phyloP scores from a whole-genome alignment of 176 grass and related monocot species.

The Musa beccarii region DNA sequence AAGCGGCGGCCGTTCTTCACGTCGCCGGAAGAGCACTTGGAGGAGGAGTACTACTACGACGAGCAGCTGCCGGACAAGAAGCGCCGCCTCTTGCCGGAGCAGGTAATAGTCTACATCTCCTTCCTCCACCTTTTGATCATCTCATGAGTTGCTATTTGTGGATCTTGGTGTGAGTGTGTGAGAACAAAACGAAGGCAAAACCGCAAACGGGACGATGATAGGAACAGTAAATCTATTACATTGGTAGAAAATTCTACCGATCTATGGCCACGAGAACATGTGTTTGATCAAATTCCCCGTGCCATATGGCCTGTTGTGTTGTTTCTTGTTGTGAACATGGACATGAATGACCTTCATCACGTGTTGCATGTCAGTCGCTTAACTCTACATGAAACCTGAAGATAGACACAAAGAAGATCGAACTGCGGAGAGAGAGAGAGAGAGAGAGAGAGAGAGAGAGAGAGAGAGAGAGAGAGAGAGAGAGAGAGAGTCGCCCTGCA shows the following conservation, averaged over 20 bases:
- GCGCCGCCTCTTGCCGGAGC: conserved; percentile 75
- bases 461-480: no score
- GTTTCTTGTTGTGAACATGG: not conserved
- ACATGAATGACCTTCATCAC: not conserved
- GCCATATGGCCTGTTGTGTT: not conserved
- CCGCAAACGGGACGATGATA: not conserved
- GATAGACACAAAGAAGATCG: no score
- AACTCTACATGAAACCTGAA: not conserved
- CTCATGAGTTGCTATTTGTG: no score
- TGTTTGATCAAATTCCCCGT: not conserved
- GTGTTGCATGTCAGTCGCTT: not conserved
- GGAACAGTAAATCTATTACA: not conserved
- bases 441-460: no score
- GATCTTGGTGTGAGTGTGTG: no score
- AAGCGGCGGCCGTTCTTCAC: conserved; percentile 70
- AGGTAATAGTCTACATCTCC: conserved; percentile 28
- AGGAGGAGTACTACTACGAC: conserved; percentile 99
- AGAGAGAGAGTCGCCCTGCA: no score
- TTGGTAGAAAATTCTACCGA: not conserved
- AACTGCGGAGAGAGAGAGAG: no score
- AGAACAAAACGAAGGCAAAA: not conserved
- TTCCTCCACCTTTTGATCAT: not conserved
- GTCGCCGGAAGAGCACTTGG: conserved; percentile 65
- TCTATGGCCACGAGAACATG: not conserved
- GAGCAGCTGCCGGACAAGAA: conserved; percentile 83